phyloP scores from a whole-genome alignment of 1,284 basidiomycete genomes.

The Irpex sp. region DNA sequence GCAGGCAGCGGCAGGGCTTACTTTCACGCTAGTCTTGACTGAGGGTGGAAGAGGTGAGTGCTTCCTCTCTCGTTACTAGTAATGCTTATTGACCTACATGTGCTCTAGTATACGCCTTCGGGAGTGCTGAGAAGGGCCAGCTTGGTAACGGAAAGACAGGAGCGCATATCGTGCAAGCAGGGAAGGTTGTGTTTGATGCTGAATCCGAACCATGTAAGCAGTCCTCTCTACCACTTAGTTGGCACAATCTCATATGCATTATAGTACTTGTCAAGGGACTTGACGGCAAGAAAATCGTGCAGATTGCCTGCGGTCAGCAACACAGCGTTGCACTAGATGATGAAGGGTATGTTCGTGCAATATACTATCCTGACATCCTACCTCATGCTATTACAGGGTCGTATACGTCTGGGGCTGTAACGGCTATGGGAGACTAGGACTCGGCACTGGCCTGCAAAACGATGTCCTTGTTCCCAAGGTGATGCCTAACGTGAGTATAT shows the following conservation, averaged over 20 bases:
- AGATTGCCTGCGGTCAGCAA: conserved; percentile 85
- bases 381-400: conserved; percentile 34
- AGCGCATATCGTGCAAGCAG: conserved; percentile 81
- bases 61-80: conserved; percentile 11
- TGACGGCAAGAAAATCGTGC: conserved; percentile 70
- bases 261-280: conserved; percentile 71
- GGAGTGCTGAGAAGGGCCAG: conserved; percentile 91
- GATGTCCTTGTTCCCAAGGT: conserved; percentile 75
- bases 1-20: conserved; percentile 77
- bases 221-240: conserved; percentile 1
- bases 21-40: conserved; percentile 82
- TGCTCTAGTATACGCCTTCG: conserved; percentile 75
- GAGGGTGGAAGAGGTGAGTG: conserved; percentile 68
- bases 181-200: conserved; percentile 82
- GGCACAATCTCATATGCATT: not conserved
- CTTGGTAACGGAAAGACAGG: conserved; percentile 90
- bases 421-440: conserved; percentile 76
- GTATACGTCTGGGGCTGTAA: conserved; percentile 90
- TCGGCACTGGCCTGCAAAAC: conserved; percentile 70
- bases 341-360: conserved; percentile 50
- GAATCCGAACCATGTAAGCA: conserved; percentile 68
- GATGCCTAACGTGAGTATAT: conserved; percentile 60
- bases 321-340: conserved; percentile 81
- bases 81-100: not conserved
- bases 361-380: not conserved